Evolutionary conservation across 768 basidiomycete genomes (phyloP).

Genomic region (Lactarius pseudohatsudake): DNA sequence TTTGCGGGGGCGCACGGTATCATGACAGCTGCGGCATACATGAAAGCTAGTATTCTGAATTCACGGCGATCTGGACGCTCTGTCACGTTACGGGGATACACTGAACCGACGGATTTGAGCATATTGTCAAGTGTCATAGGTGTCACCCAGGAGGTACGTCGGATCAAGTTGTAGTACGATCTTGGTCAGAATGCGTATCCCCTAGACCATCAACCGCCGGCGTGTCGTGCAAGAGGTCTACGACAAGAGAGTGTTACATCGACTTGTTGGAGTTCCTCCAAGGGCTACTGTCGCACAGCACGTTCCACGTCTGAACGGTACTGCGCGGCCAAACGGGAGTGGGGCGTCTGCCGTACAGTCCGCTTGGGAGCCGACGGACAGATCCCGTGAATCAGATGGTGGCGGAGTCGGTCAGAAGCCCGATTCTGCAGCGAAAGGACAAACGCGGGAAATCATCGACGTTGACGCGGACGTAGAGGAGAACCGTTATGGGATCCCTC

Average conservation of each 20-base stretch:
- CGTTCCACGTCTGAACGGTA: conserved; percentile 4
- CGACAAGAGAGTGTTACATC: conserved; percentile 56
- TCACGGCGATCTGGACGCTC: conserved; percentile 54
- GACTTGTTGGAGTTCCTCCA: conserved; percentile 48
- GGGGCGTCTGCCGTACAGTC: conserved; percentile 35
- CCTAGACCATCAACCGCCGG: conserved; percentile 73
- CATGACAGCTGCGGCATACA: conserved; percentile 71
- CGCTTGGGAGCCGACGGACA: conserved; percentile 45
- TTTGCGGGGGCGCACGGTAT: conserved; percentile 80
- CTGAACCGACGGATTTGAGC: conserved; percentile 65
- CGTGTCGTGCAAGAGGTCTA: conserved; percentile 68
- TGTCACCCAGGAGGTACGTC: conserved; percentile 75
- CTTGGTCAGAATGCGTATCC: conserved; percentile 6
- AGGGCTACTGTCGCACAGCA: conserved; percentile 22
- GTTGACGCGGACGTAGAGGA: conserved; percentile 49
- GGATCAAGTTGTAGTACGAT: neutral
- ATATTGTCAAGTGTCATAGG: conserved; percentile 79
- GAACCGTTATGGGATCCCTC: conserved; percentile 43
- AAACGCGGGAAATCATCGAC: conserved; percentile 24
- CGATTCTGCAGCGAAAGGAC: conserved; percentile 8
- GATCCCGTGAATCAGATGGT: conserved; percentile 35
- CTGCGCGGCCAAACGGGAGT: conserved; percentile 12
- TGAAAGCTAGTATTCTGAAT: conserved; percentile 60
- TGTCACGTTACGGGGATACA: conserved; percentile 43
- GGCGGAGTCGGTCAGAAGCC: conserved; percentile 24